Evolutionary conservation across 1,284 basidiomycete genomes (phyloP).

Genomic region (Apiotrichum siamense): DNA sequence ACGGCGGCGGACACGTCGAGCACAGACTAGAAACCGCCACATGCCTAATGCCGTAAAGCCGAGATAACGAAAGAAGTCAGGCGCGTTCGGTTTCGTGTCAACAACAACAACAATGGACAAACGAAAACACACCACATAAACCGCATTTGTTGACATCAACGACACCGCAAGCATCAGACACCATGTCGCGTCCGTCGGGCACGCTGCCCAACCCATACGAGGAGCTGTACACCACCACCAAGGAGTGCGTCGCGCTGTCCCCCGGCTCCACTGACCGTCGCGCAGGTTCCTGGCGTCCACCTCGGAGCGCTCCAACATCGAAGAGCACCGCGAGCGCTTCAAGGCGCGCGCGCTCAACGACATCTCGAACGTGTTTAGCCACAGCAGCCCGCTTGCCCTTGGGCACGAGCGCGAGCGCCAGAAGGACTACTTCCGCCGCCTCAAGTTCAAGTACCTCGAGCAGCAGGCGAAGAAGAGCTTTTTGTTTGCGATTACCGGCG

Average conservation of each 20-base stretch:
- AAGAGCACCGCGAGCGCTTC: conserved; percentile 28
- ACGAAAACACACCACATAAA: not conserved
- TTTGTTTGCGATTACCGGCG: conserved; percentile 69
- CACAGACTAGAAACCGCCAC: too few species aligned
- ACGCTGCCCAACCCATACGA: conserved; percentile 1
- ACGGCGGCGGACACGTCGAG: too few species aligned
- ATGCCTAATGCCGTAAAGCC: too few species aligned
- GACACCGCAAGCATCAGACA: too few species aligned
- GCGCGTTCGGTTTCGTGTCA: too few species aligned
- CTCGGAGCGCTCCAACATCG: conserved; percentile 21
- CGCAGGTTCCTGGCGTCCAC: not conserved
- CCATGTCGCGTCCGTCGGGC: conserved; percentile 6
- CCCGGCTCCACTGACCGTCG: not conserved
- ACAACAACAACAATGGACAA: not conserved
- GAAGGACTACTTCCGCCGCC: conserved; percentile 63
- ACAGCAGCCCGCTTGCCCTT: conserved; percentile 37
- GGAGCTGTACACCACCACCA: conserved; percentile 2
- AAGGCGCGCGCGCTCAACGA: conserved; percentile 29
- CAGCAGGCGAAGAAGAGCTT: conserved; percentile 82
- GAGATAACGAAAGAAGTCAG: too few species aligned
- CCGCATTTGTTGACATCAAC: too few species aligned
- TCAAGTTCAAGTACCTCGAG: conserved; percentile 79
- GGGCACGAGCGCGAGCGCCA: conserved; percentile 37
- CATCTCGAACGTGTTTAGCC: conserved; percentile 24
- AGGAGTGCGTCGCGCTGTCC: not conserved